A percentile compares a stretch with the other conserved stretches of the same genome.
Conservation (phyloP, 768 basidiomycete species). For the Tubosaeta sp. region DNA sequence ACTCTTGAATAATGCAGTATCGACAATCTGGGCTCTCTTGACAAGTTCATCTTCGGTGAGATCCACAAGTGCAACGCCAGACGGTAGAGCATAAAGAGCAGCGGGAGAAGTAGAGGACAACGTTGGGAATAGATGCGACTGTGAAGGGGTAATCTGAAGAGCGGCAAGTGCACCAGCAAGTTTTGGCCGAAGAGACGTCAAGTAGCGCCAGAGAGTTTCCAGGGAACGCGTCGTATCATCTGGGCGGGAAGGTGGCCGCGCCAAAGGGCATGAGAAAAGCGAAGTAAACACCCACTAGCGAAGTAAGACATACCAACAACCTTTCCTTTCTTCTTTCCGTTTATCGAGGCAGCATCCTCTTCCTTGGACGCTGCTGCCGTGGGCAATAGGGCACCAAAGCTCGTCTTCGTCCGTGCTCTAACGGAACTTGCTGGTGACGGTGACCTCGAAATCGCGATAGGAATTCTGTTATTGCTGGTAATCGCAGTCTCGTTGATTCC, state of each 20-base stretch:
- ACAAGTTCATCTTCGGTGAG: conserved; percentile 83
- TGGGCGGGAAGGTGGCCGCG: conserved; percentile 17
- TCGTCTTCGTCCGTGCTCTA: conserved; percentile 49
- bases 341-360: conserved; percentile 58
- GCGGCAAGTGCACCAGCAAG: conserved; percentile 70
- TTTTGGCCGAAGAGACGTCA: conserved; percentile 87
- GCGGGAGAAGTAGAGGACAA: conserved; percentile 69
- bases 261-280: neutral
- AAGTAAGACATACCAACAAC: conserved; percentile 32
- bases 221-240: conserved; percentile 68
- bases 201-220: conserved; percentile 84
- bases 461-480: conserved; percentile 23
- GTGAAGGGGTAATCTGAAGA: conserved; percentile 63
- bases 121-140: conserved; percentile 62
- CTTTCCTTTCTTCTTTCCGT: conserved; percentile 32
- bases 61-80: conserved; percentile 59
- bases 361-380: conserved; percentile 42
- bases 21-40: conserved; percentile 88
- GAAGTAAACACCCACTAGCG: neutral
- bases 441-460: conserved; percentile 23
- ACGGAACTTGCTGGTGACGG: conserved; percentile 39
- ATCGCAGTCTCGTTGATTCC: conserved; percentile 18
- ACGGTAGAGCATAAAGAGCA: conserved; percentile 74
- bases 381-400: conserved; percentile 46
- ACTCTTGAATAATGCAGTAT: conserved; percentile 92